Conservation (phyloP, 2,329 filamentous ascomycete genomes). For the Xylariaceae sp. region DNA sequence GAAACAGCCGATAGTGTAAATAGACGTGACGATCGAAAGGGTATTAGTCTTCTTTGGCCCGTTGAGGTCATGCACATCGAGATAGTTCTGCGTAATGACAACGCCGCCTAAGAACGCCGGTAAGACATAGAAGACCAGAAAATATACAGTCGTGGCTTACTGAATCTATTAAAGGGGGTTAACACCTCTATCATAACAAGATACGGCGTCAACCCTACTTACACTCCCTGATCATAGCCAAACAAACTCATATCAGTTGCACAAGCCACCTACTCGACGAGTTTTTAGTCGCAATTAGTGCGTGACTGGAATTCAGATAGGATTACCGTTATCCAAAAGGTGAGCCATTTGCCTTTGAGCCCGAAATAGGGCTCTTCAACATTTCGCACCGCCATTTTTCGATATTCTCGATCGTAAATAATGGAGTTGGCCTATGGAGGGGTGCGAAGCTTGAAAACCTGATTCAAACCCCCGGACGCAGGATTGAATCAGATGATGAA, state of each 20-base stretch:
- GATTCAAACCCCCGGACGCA: not conserved
- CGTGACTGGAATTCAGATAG: not conserved
- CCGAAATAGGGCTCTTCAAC: constrained; percentile 39
- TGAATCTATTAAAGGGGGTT: too few relatives aligned
- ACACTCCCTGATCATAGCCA: constrained; percentile 58
- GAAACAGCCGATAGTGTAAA: constrained; percentile 52
- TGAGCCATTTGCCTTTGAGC: constrained; percentile 40
- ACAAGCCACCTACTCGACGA: constrained; percentile 34
- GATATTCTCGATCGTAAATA: too few relatives aligned
- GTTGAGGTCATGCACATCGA: constrained; percentile 53
- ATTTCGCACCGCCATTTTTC: constrained; percentile 31
- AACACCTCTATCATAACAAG: too few relatives aligned
- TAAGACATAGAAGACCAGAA: not conserved
- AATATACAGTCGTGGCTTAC: constrained; percentile 1
- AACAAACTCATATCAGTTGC: constrained; percentile 42
- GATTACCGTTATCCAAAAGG: constrained; percentile 40
- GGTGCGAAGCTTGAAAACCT: not conserved
- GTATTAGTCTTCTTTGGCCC: constrained; percentile 45
- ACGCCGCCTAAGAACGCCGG: constrained; percentile 47
- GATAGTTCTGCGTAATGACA: constrained; percentile 59
- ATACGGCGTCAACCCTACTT: constrained; percentile 40
- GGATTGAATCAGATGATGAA: too few relatives aligned
- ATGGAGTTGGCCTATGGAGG: too few relatives aligned
- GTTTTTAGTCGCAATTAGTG: not conserved
- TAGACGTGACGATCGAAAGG: constrained; percentile 55